Percentiles rank a stretch among this genome's conserved stretches.
Conservation (phyloP, 2,329 filamentous ascomycete genomes). For the Teratosphaeria gauchensis region DNA sequence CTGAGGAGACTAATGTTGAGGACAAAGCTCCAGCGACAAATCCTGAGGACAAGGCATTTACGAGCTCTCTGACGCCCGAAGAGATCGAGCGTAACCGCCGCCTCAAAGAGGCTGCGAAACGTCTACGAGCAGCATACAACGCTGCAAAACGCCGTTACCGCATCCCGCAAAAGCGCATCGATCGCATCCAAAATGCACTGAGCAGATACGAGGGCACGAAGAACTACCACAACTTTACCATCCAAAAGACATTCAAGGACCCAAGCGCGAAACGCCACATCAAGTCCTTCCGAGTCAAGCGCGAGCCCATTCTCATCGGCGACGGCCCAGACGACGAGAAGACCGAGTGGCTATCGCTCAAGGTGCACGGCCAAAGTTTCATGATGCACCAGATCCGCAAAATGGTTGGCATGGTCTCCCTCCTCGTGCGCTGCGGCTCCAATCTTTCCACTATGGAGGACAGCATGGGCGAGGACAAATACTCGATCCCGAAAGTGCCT, state of each 20-base stretch:
- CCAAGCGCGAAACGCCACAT: conserved; percentile 82
- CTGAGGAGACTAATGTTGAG: not conserved
- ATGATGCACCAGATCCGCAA: conserved; percentile 99
- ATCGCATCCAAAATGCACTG: conserved; percentile 66
- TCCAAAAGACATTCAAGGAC: conserved; percentile 74
- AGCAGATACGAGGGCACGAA: conserved; percentile 69
- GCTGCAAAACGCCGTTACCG: conserved; percentile 77
- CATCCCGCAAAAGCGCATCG: conserved; percentile 60
- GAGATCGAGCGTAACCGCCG: conserved; percentile 18
- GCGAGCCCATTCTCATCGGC: conserved; percentile 43
- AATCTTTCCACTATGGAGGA: conserved; percentile 55
- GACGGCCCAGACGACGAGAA: conserved; percentile 37
- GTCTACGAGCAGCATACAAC: conserved; percentile 71
- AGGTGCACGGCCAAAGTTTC: conserved; percentile 95
- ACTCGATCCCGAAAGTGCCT: conserved; percentile 89
- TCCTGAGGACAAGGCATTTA: not conserved
- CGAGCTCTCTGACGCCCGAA: conserved; percentile 1
- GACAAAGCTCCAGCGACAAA: not conserved
- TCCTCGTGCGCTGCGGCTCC: conserved; percentile 78
- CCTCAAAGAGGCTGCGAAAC: conserved; percentile 36
- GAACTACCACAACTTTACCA: conserved; percentile 97
- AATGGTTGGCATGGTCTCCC: conserved; percentile 88
- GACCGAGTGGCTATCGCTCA: conserved; percentile 90
- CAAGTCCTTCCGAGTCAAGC: conserved; percentile 77
- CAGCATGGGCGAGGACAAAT: conserved; percentile 60